Conservation (phyloP, 2,329 filamentous ascomycete species). For the Drechslerella coelobrocha region DNA sequence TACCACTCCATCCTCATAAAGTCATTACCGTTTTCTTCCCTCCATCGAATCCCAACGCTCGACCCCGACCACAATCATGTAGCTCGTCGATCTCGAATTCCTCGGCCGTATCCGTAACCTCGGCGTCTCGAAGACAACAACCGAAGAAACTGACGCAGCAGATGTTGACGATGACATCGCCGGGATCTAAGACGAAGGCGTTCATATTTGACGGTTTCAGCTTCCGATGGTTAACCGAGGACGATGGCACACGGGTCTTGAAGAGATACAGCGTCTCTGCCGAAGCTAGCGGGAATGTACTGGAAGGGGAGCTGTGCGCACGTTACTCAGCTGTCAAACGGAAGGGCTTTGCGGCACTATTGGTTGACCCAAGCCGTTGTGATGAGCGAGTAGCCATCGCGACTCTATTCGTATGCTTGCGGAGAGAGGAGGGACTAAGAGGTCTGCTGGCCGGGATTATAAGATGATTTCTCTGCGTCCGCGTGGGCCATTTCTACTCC, state of each 20-base stretch:
- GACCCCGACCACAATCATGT: conserved; percentile 44
- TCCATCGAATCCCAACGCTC: conserved; percentile 26
- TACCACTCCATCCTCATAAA: conserved; percentile 47
- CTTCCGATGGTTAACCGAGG: conserved; percentile 40
- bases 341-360: conserved; percentile 29
- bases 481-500: too few relatives aligned
- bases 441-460: conserved; percentile 43
- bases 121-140: conserved; percentile 27
- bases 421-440: conserved; percentile 41
- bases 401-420: conserved; percentile 38
- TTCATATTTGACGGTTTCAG: conserved; percentile 36
- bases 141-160: conserved; percentile 46
- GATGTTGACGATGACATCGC: conserved; percentile 47
- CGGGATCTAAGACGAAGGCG: conserved; percentile 22
- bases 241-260: conserved; percentile 34
- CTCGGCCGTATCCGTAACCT: conserved; percentile 33
- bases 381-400: conserved; percentile 49
- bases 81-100: conserved; percentile 46
- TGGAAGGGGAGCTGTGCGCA: conserved; percentile 39
- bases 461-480: conserved; percentile 7
- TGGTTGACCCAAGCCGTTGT: conserved; percentile 45
- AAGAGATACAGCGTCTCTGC: conserved; percentile 24
- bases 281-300: conserved; percentile 20
- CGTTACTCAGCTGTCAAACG: conserved; percentile 44
- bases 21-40: conserved; percentile 48